phyloP scores from a whole-genome alignment of 257 asterid species.

The Eucommia ulmoides region DNA sequence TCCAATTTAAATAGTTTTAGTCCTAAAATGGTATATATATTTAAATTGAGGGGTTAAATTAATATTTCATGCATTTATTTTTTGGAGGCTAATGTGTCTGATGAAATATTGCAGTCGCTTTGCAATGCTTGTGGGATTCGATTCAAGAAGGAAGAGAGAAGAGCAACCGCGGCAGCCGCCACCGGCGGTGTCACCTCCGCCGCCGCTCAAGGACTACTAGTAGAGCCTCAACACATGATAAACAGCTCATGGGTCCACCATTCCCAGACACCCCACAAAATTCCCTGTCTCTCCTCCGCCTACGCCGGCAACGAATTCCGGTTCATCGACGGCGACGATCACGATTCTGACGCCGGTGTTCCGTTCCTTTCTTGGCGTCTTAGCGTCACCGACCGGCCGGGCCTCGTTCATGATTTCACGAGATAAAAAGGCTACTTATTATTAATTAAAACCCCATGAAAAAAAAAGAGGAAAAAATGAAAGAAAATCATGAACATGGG shows the following conservation, averaged over 20 bases:
- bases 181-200: constrained; percentile 17
- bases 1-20: too few species aligned
- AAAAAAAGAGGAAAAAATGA: neutral
- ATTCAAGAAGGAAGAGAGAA: constrained; percentile 88
- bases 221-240: constrained; percentile 36
- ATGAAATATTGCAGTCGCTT: constrained; percentile 47
- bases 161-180: constrained; percentile 81
- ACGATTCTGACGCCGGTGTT: constrained; percentile 36
- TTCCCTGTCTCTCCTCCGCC: constrained; percentile 22
- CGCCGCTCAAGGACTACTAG: constrained; percentile 1
- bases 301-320: constrained; percentile 39
- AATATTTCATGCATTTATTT: too few species aligned
- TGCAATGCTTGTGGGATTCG: constrained; percentile 99
- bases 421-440: too few species aligned
- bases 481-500: constrained; percentile 9
- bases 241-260: constrained; percentile 32
- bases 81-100: too few species aligned
- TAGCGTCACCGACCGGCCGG: constrained; percentile 56
- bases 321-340: constrained; percentile 44
- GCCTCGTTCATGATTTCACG: constrained; percentile 63
- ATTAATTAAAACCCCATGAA: too few species aligned
- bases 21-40: too few species aligned
- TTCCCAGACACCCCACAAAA: constrained; percentile 20
- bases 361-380: constrained; percentile 73
- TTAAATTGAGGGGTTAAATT: too few species aligned